Percentiles rank a stretch among this genome's conserved stretches.
Evolutionary conservation across 1,139 yeast genomes (phyloP).

Genomic region (Pichia sp.): DNA sequence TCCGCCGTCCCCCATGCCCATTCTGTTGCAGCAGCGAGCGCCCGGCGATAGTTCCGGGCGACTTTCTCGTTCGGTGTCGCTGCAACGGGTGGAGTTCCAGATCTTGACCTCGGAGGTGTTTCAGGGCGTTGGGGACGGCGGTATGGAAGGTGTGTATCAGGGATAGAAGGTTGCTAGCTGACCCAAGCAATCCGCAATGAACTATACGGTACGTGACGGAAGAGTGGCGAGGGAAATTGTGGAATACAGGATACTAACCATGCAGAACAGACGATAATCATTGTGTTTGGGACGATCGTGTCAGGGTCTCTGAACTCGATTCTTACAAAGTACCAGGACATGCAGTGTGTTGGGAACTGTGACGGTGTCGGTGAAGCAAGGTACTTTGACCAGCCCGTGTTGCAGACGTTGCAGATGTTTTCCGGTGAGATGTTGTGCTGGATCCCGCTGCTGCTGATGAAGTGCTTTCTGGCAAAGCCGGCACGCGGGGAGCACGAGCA

Average conservation of each 20-base stretch:
- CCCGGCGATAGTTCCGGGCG: no score
- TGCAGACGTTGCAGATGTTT: conserved; percentile 81
- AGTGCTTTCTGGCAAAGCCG: not conserved
- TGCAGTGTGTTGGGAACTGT: conserved; percentile 65
- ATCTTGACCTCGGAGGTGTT: no score
- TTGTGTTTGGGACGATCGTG: conserved; percentile 51
- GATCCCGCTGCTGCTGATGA: conserved; percentile 34
- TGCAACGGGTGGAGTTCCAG: no score
- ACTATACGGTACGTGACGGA: conserved; percentile 1
- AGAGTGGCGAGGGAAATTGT: not conserved
- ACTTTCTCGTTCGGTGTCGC: no score
- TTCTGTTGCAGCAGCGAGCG: no score
- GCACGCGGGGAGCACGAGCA: not conserved
- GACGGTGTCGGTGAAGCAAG: conserved; percentile 41
- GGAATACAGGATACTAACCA: not conserved
- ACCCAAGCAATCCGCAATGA: not conserved
- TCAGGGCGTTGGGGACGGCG: no score
- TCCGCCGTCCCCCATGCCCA: no score
- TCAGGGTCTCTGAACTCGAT: conserved; percentile 74
- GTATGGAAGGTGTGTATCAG: no score
- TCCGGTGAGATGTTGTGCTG: conserved; percentile 62
- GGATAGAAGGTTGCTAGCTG: no score
- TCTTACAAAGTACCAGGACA: conserved; percentile 72
- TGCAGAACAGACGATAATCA: conserved; percentile 21
- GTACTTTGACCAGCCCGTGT: conserved; percentile 70